Percentiles rank a stretch among this genome's conserved stretches.
Conservation (phyloP, 1,284 basidiomycete genomes). For the Amylostereum chailletii region DNA sequence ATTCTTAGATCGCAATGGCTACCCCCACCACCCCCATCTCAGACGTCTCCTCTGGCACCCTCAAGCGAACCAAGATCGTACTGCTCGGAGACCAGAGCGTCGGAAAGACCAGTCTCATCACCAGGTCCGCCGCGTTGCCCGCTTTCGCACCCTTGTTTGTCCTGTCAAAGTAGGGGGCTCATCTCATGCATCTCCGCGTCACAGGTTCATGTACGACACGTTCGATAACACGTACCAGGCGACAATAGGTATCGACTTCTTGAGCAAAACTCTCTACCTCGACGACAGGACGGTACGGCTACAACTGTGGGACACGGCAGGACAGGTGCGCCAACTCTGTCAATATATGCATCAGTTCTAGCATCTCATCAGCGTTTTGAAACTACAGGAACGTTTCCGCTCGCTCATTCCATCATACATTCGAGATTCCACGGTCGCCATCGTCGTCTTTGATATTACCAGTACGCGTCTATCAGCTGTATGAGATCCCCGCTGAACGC, state of each 20-base stretch:
- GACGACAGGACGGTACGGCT: conserved; percentile 97
- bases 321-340: conserved; percentile 54
- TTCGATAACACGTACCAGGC: conserved; percentile 99
- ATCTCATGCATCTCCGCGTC: neutral
- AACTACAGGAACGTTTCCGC: conserved; percentile 86
- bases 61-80: conserved; percentile 95
- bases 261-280: conserved; percentile 99
- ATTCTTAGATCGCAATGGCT: conserved; percentile 15
- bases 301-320: conserved; percentile 99
- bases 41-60: conserved; percentile 77
- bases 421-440: conserved; percentile 95
- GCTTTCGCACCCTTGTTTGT: neutral
- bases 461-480: conserved; percentile 48
- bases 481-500: neutral
- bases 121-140: conserved; percentile 49
- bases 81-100: conserved; percentile 90
- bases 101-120: conserved; percentile 96
- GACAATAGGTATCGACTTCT: conserved; percentile 98
- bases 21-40: conserved; percentile 62
- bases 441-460: conserved; percentile 98
- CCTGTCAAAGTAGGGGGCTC: neutral
- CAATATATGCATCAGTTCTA: neutral
- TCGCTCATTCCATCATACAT: conserved; percentile 99
- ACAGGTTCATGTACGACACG: conserved; percentile 97
- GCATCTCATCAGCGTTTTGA: neutral